These are phyloP conservation scores for Rhodotorula toruloides DNA, from an alignment of 768 basidiomycete genomes.

Conservation along the genomic window DNA sequence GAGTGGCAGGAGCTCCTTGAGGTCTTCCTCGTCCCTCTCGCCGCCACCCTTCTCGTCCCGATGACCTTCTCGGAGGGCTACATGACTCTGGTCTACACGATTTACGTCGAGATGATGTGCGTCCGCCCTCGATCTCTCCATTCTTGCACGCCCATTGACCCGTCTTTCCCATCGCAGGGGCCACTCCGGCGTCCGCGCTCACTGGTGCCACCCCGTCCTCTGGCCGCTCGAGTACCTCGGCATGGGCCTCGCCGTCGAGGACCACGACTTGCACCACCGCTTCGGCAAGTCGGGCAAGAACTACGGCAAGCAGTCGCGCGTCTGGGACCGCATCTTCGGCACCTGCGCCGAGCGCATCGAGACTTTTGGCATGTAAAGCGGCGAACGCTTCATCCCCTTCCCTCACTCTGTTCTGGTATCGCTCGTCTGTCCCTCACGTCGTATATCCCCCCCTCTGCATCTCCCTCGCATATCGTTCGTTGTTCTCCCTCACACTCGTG, in stretches of 20 bases:
- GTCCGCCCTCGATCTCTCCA: too few species aligned
- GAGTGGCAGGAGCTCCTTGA: constrained; percentile 18
- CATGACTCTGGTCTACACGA: constrained; percentile 8
- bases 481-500: too few species aligned
- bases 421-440: too few species aligned
- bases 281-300: constrained; percentile 23
- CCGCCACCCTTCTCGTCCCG: constrained; percentile 11
- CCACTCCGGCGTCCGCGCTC: constrained; percentile 21
- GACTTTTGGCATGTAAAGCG: constrained; percentile 16
- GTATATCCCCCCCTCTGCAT: background rate
- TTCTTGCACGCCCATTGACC: too few species aligned
- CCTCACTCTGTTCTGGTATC: background rate
- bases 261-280: constrained; percentile 29
- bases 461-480: background rate
- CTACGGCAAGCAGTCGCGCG: constrained; percentile 20
- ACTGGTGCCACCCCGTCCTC: constrained; percentile 25
- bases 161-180: too few species aligned
- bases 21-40: constrained; percentile 12
- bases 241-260: constrained; percentile 27
- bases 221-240: constrained; percentile 10
- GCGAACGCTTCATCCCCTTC: background rate
- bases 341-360: constrained; percentile 29
- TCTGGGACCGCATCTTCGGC: constrained; percentile 17
- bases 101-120: constrained; percentile 31
- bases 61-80: constrained; percentile 22